Percentiles rank a stretch among this genome's conserved stretches.
Evolutionary conservation across 2,329 filamentous ascomycete genomes (phyloP).

Genomic region (Ophiostoma populinum): DNA sequence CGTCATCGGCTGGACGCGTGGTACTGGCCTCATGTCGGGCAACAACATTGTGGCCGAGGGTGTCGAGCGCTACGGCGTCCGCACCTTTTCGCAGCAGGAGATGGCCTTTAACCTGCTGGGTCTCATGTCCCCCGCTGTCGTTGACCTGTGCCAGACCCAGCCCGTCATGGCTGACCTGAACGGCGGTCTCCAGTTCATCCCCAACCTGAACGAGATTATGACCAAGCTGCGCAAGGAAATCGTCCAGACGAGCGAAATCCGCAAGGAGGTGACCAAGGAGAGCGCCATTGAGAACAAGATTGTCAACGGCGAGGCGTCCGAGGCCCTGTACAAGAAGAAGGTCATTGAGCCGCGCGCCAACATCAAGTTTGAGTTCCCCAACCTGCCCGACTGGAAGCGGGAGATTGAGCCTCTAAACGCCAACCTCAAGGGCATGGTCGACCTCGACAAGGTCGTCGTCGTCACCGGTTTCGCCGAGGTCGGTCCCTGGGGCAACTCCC

Average conservation of each 20-base stretch:
- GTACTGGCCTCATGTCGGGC: slow-evolving; percentile 56
- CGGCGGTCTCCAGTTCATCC: slow-evolving; percentile 92
- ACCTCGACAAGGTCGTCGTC: slow-evolving; percentile 94
- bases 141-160: slow-evolving; percentile 87
- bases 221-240: slow-evolving; percentile 84
- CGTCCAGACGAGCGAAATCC: slow-evolving; percentile 86
- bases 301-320: slow-evolving; percentile 83
- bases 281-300: slow-evolving; percentile 93
- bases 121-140: slow-evolving; percentile 84
- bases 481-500: slow-evolving; percentile 94
- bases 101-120: slow-evolving; percentile 98
- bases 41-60: slow-evolving; percentile 81
- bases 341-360: slow-evolving; percentile 87
- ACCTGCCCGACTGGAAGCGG: slow-evolving; percentile 75
- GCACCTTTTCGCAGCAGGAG: slow-evolving; percentile 96
- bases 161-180: slow-evolving; percentile 96
- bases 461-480: slow-evolving; percentile 94
- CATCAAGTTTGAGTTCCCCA: slow-evolving; percentile 93
- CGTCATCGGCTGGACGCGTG: slow-evolving; percentile 97
- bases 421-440: slow-evolving; percentile 91
- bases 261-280: slow-evolving; percentile 87
- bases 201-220: slow-evolving; percentile 88
- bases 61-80: slow-evolving; percentile 88
- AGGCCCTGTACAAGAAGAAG: slow-evolving; percentile 88
- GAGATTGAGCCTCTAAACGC: slow-evolving; percentile 81